Evolutionary conservation across 768 basidiomycete species (phyloP), one percentile per base, ranked within the genome.

Genomic region (Tylopilus balloui): DNA sequence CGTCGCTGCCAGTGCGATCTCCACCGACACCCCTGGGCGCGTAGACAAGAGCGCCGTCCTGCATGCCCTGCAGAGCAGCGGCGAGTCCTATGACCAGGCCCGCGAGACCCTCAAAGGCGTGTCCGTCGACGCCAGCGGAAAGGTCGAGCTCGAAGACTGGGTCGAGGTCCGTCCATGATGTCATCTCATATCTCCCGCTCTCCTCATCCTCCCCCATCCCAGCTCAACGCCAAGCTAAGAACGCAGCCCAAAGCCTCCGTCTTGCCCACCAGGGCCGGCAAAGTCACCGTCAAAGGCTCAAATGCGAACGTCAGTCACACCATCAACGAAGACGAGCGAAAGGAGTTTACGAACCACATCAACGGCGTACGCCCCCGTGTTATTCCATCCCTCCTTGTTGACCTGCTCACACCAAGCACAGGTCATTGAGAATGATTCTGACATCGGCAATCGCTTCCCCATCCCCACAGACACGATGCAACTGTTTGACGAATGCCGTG

Each of bases 401-500:
- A 21, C n/a, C n/a, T 45, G 21, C 50, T 48, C 45, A 50, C 61
- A n/a, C 28, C 12, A 27, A 8, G 21, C 14, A 38, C 56, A 97
- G 94, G 84, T 97, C 25, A 81, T 99, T 51, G 90, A 89, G 60
- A 89, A 88, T 51, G 96, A 98, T 65, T 65, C 82, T 27, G 96
- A 96, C 66, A 76, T 98, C 46, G 84, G 81, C 17, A 69, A 73
- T 50, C 80, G 92, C 36, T 79, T 91, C 55, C 95, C 94, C 6
- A 95, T 98, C 54, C 94, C 93, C 0, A 94, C 92, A 8, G 79
- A 91, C 47, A 97, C 93, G 17, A 96, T 98, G 94, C 96, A 99
- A 59, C 78, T 99, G 55, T 98, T 98, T 62, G 96, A 98, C 64
- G 96, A 98, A 69, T 89, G 86, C 69, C 81, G 86, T 62, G 95